These are phyloP conservation scores for Russula olivacea DNA, from an alignment of 768 basidiomycete genomes.

Conservation along the genomic window DNA sequence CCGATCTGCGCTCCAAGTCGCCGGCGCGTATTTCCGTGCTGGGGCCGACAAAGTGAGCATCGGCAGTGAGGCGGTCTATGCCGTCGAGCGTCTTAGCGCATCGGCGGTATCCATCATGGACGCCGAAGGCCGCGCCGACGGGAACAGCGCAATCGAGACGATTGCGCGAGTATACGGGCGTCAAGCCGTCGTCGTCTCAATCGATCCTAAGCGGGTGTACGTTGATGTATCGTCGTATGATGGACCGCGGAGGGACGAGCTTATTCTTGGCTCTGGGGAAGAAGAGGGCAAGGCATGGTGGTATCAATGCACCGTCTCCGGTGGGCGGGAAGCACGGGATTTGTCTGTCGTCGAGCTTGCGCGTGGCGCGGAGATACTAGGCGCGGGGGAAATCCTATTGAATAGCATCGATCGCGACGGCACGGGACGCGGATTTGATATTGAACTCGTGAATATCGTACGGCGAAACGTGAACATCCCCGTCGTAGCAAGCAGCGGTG, in stretches of 20 bases:
- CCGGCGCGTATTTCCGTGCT: slow-evolving; percentile 91
- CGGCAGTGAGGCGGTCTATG: slow-evolving; percentile 91
- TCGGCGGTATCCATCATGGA: slow-evolving; percentile 15
- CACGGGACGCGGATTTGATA: slow-evolving; percentile 86
- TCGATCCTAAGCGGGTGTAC: slow-evolving; percentile 87
- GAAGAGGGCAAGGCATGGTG: slow-evolving; percentile 84
- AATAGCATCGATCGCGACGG: slow-evolving; percentile 98
- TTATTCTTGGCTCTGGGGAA: slow-evolving; percentile 43
- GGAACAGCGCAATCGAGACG: slow-evolving; percentile 84
- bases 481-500: slow-evolving; percentile 92
- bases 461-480: slow-evolving; percentile 77
- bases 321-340: slow-evolving; percentile 77
- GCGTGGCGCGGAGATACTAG: slow-evolving; percentile 80
- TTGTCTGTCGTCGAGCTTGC: slow-evolving; percentile 91
- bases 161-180: slow-evolving; percentile 86
- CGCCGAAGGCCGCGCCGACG: slow-evolving; percentile 26
- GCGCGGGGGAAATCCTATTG: slow-evolving; percentile 91
- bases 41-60: slow-evolving; percentile 99
- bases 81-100: slow-evolving; percentile 76
- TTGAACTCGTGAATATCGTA: slow-evolving; percentile 72
- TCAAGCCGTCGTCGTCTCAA: slow-evolving; percentile 97
- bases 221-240: slow-evolving; percentile 53
- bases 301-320: slow-evolving; percentile 98
- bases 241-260: slow-evolving; percentile 61
- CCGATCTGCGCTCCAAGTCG: slow-evolving; percentile 86